Conservation (phyloP, 129 eudicot genomes). For the Arctium minus region DNA sequence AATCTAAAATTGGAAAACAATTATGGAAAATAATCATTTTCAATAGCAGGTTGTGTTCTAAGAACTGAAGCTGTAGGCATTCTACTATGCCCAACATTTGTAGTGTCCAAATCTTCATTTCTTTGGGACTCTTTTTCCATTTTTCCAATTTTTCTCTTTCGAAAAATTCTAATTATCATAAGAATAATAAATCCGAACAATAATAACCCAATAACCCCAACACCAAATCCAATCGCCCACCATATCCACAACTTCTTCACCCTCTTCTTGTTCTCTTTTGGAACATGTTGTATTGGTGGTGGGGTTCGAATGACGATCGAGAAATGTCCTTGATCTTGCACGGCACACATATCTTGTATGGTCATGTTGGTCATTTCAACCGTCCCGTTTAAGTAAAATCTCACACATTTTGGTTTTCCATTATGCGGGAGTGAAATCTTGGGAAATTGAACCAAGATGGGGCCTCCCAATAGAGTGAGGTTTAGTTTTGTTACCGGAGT, state of each 20-base stretch:
- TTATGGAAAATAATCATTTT: constrained; percentile 60
- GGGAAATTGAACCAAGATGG: constrained; percentile 43
- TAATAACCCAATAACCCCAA: constrained; percentile 41
- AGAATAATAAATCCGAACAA: constrained; percentile 26
- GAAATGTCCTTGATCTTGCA: constrained; percentile 64
- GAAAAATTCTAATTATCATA: constrained; percentile 19
- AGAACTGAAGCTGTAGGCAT: constrained; percentile 72
- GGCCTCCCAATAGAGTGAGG: constrained; percentile 33
- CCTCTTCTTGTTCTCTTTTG: background rate
- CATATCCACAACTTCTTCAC: constrained; percentile 29
- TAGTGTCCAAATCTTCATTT: constrained; percentile 53
- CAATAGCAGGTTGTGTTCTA: constrained; percentile 81
- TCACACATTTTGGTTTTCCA: constrained; percentile 38
- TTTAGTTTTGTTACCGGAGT: constrained; percentile 14
- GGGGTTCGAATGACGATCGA: constrained; percentile 28
- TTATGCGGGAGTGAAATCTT: background rate
- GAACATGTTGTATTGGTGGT: background rate
- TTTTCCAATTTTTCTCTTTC: constrained; percentile 25
- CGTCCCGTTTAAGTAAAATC: constrained; percentile 41
- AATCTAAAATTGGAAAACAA: background rate
- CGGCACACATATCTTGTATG: constrained; percentile 19
- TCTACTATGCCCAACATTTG: constrained; percentile 63
- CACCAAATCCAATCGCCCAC: constrained; percentile 60
- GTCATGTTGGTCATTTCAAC: constrained; percentile 42
- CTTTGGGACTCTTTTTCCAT: constrained; percentile 65